phyloP scores from a whole-genome alignment of 352 stramenopile genomes.

The Plasmopara muralis region DNA sequence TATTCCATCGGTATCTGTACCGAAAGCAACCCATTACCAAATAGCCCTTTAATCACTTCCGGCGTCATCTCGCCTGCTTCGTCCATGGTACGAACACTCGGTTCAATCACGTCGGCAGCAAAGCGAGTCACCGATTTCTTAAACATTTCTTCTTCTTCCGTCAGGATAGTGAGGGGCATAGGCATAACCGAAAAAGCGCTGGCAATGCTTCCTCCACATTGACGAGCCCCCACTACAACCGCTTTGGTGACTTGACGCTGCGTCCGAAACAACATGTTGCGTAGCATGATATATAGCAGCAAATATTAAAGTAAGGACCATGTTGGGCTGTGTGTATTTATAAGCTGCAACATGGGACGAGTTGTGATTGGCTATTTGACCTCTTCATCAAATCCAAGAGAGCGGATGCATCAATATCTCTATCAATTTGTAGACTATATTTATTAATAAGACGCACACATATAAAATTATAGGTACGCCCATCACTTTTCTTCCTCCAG shows the following conservation, averaged over 20 bases:
- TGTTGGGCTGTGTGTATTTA: neutral
- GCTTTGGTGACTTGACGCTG: constrained; percentile 9
- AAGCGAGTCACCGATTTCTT: constrained; percentile 82
- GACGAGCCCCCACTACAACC: constrained; percentile 5
- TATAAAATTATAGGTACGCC: neutral
- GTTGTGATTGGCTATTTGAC: constrained; percentile 7
- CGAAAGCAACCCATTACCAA: constrained; percentile 90
- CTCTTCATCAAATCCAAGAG: constrained; percentile 7
- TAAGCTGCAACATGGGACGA: constrained; percentile 10
- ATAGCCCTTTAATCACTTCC: constrained; percentile 85
- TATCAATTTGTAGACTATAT: neutral
- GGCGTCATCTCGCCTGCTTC: constrained; percentile 82
- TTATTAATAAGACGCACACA: neutral
- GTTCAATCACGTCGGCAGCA: constrained; percentile 70
- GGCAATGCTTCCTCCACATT: constrained; percentile 9
- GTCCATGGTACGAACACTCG: constrained; percentile 90
- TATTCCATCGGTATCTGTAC: constrained; percentile 93
- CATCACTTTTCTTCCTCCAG: neutral
- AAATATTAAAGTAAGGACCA: constrained; percentile 7
- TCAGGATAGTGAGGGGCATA: constrained; percentile 56
- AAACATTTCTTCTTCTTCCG: constrained; percentile 77
- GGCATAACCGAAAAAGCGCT: constrained; percentile 2
- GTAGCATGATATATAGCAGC: constrained; percentile 10
- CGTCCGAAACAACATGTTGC: constrained; percentile 8
- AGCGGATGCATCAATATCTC: constrained; percentile 2